These are phyloP conservation scores for Centrapalus pauciflorus DNA, from an alignment of 129 eudicot species.

Conservation along the genomic window DNA sequence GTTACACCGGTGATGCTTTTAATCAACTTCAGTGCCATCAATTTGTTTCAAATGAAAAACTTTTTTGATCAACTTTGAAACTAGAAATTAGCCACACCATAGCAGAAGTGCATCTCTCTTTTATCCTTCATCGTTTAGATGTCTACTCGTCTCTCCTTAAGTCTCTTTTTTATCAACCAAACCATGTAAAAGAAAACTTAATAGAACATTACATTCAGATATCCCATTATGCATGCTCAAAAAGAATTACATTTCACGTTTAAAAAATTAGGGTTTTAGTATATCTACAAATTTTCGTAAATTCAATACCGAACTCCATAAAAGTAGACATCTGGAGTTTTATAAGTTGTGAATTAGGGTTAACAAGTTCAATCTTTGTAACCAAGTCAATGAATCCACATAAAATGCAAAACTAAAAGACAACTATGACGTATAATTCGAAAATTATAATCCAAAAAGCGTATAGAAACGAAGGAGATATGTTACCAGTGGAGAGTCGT, in stretches of 20 bases:
- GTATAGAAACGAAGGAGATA: not conserved
- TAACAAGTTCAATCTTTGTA: not conserved
- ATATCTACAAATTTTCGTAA: not conserved
- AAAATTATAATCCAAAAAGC: not conserved
- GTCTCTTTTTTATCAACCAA: not conserved
- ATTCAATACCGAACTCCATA: conserved; percentile 11
- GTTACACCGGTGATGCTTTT: not conserved
- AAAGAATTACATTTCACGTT: not conserved
- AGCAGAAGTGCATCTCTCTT: not conserved
- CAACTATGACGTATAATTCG: not conserved
- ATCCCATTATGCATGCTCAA: not conserved
- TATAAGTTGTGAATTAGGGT: not conserved
- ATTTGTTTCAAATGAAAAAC: not conserved
- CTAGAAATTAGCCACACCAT: not conserved
- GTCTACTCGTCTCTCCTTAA: not conserved
- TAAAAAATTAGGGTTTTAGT: conserved; percentile 26
- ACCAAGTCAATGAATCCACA: not conserved
- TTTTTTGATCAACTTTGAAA: not conserved
- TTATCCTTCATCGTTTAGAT: not conserved
- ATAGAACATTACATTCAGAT: not conserved
- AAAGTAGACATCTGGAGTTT: not conserved
- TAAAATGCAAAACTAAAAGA: not conserved
- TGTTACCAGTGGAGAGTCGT: conserved; percentile 8
- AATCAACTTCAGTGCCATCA: not conserved
- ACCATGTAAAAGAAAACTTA: not conserved